Base-by-base conservation (phyloP, 2,329 filamentous ascomycete genomes). In the Beauveria sp. region DNA sequence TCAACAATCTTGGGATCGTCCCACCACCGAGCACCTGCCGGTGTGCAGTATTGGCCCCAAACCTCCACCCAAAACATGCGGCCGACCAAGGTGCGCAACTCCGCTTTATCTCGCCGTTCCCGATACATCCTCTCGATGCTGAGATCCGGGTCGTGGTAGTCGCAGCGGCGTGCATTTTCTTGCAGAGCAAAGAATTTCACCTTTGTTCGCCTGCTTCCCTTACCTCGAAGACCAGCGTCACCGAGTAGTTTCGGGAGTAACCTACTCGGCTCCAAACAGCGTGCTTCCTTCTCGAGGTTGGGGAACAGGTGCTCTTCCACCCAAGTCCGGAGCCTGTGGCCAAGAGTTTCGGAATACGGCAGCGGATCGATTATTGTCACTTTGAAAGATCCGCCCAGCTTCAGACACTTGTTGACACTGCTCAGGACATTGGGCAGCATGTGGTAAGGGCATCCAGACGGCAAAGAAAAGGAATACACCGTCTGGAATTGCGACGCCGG, bases 341-440 rank as follows among this genome's bases (percentile, higher is more conserved):
- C 87, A 26, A 84, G 74, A 0, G 81, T 85, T 1, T 76, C 72
- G 3, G 80, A 73, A 0, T 81, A 74, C 0, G 87, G 87, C 8
- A 81, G 74, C 0, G 87, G 84, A 62, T 90, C 85, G 64, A 89
- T 82, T 20, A 89, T 72, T 0, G 81, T 80, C 18, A 90, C 71
- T 62, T 86, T 80, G 14, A 89, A 70, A 6, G 22, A 77, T 74
- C 1, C 86, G 86, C 0, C 79, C 78, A 0, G 77, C 3, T 77
- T 74, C 3, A 90, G 77, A 38, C 81, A 79, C 26, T 58, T 52
- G 26, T 56, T 20, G 2, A 64, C 26, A 1, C 88, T 71, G 2
- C 72, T 70, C 0, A 83, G 82, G 0, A 90, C 78, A 14, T 85
- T 82, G 0, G 80, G 74, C 0, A 82, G 14, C 2, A 50, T 14